Evolutionary conservation across 345 rosid species (phyloP), one percentile per base, ranked within the genome.

Genomic region (Corchorus capsularis): DNA sequence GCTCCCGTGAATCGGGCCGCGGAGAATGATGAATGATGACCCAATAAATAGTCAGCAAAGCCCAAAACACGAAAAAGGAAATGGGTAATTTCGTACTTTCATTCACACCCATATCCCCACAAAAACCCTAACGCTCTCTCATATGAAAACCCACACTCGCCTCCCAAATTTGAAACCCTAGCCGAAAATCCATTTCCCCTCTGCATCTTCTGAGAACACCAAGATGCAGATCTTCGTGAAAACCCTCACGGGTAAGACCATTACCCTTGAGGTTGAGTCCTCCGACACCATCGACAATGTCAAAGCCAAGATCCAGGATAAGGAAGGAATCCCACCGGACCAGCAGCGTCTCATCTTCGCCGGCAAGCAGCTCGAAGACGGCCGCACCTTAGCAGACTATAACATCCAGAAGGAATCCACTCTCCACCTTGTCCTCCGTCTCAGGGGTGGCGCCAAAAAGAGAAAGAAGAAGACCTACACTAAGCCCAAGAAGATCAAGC

Each of bases 181-280:
- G 80, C 74, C 53, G n/a, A 57, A 27, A 6, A 9, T 2, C 9
- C 9, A 6, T 35, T 70, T 70, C 6, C 34, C 17, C 47, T 70
- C 47, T 70, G 43, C 34, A n/a, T 19, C 65, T 69, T 2, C 13
- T 14, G 13, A 27, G 60, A 27, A 55, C 47, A 7, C 41, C 43
- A 79, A 77, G 80, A 90, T 90, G 94, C 94, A 90, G 89, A 88
- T 90, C 86, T 90, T 90, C 78, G 94, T 89, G 78, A 90, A 90
- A 77, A 88, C 94, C 90, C 88, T 90, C 17, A 88, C 94, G 79
- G 94, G 94, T 56, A 90, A 90, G 85, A 90, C 92, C 17, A 88
- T 90, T 15, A 90, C 92, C 49, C 89, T 90, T 0, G 94, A 90
- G 88, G 91, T 89, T 0, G 93, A 89, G 70, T 86, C 89, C 27